Evolutionary conservation across 305 asterid species (phyloP), one percentile per base, ranked within the genome.

Genomic region (Striga hermonthica): DNA sequence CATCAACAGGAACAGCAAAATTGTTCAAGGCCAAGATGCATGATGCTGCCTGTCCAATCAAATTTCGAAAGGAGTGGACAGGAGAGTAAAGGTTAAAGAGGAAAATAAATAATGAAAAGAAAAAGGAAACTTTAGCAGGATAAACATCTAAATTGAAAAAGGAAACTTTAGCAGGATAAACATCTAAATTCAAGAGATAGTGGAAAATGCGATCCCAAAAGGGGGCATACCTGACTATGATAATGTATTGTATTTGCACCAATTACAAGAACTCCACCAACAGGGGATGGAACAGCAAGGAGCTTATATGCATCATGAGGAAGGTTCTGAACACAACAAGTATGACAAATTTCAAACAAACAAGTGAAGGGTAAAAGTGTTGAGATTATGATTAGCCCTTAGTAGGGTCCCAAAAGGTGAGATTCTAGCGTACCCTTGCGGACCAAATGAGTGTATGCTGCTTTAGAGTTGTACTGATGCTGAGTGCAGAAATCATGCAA

Each of bases 391-490:
- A 39, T 39, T 67, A 56, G 65, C 53, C 53, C 57, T 53, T 22
- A 49, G 44, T 8, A 57, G 60, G 35, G 57, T 62, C 76, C 50
- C 69, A 53, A 43, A 44, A 67, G 4, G 36, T 35, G 37, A 36
- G 49, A 72, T 36, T 59, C 75, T 62, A 70, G 76, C 92, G 82
- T 79, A 92, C 98, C 70, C 64, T 70, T 67, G 95, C 94, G 57
- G 96, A 90, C 98, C 98, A 92, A 75, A 92, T 92, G 72, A 89
- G 90, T 57, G 99, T 97, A 72, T 90, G 94, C 82, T 93, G 97
- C 84, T 83, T 93, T 69, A 90, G 75, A 43, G 95, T 82, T 73
- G 99, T 93, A 79, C 82, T 93, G 84, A 93, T 83, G 83, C 97
- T 93, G 78, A 93, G 88, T 60, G 97, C 96, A 72, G 99, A 86